Base-by-base conservation (phyloP, 164 flowering plant genomes). In the Kingdonia uniflora region DNA sequence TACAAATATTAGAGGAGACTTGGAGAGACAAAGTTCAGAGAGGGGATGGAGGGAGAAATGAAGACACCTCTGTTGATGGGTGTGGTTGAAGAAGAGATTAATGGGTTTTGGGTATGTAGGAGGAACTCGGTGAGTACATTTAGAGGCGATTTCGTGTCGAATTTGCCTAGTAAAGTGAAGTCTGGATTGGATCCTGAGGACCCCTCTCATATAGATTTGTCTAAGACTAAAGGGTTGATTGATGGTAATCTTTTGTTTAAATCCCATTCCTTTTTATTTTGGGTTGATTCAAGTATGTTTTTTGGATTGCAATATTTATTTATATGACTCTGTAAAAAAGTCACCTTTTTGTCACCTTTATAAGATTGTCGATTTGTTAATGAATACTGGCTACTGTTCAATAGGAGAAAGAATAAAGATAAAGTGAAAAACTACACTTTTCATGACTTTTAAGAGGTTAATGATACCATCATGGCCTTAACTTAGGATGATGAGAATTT, bases 131-230 rank as follows among this genome's bases (percentile, higher is more conserved):
- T 70, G 49, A 54, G 24, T 26, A 25, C 53, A 21, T 4, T 70
- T 62, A 65, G 45, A 49, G 48, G 64, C 0, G 66, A 68, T 11
- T 70, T 74, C 55, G 7, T 68, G 0, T 21, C 57, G 15, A 70
- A 46, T 17, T 51, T 70, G 60, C 74, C 78, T 6, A 45, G 52
- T 8, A 74, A 71, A 46, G 64, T 70, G 21, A 68, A 22, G n/a
- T 44, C 60, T 23, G 68, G 64, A 5, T 14, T 68, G 12, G 77
- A 74, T 68, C 68, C 66, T 10, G 74, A 74, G 57, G 56, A 38
- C 52, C 71, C 69, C 37, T 43, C 43, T 38, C 37, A 54, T 42
- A 40, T 74, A 19, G 68, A 70, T 65, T 38, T 74, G 33, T 70
- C 74, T 1, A 62, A 55, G 38, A 58, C 58, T 15, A 39, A 46